Conservation (phyloP, 2,329 filamentous ascomycete species). For the Amesomyces nigricolor region DNA sequence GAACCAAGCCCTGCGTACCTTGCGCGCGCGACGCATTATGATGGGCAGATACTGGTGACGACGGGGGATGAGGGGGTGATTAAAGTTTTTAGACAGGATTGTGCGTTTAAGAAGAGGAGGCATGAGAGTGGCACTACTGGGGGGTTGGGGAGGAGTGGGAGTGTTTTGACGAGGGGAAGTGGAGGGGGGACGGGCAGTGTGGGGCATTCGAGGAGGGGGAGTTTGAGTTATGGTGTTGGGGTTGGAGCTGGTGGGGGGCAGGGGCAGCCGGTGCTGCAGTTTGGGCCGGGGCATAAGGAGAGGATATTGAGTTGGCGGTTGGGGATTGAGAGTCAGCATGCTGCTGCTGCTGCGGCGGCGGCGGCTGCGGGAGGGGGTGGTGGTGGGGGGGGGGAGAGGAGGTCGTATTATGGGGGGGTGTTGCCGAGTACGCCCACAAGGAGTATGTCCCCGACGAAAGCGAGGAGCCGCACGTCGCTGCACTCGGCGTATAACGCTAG, state of each 20-base stretch:
- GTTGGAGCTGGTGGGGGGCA: no score
- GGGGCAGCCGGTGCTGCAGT: slow-evolving; percentile 15
- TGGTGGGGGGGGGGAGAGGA: neutral
- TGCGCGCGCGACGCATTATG: slow-evolving; percentile 66
- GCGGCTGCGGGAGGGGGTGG: no score
- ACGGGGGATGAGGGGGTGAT: slow-evolving; percentile 83
- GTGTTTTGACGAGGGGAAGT: slow-evolving; percentile 50
- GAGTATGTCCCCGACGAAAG: slow-evolving; percentile 47
- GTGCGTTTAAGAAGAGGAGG: slow-evolving; percentile 72
- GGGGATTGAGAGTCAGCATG: slow-evolving; percentile 39
- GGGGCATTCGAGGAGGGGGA: slow-evolving; percentile 46
- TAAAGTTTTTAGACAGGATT: slow-evolving; percentile 94
- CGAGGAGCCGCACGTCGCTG: slow-evolving; percentile 32
- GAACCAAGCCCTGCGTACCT: slow-evolving; percentile 73
- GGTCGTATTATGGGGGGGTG: neutral
- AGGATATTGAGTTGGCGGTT: slow-evolving; percentile 87
- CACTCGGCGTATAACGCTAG: slow-evolving; percentile 32
- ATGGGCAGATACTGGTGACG: slow-evolving; percentile 87
- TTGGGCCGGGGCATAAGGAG: slow-evolving; percentile 47
- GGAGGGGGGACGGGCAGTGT: slow-evolving; percentile 43
- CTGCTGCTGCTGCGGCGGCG: neutral
- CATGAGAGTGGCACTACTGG: slow-evolving; percentile 58
- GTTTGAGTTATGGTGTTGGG: slow-evolving; percentile 36
- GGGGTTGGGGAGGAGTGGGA: slow-evolving; percentile 54
- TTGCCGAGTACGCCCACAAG: slow-evolving; percentile 32